Percentiles rank a stretch among this genome's conserved stretches.
Conservation (phyloP, 257 asterid genomes). For the Capsicum chinense region DNA sequence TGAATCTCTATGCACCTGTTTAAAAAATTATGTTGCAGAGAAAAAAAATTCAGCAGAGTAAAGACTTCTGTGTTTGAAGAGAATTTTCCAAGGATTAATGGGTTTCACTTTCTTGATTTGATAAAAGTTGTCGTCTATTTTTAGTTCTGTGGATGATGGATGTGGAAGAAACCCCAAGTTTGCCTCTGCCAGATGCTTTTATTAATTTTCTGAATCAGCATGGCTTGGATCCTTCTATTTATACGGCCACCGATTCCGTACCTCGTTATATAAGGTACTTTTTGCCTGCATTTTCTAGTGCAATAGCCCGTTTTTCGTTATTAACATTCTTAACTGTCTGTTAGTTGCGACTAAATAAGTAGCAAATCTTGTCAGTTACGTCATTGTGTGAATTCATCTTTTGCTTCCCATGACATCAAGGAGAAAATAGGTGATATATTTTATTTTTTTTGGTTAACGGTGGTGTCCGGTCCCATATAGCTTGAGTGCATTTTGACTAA, state of each 20-base stretch:
- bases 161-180: conserved; percentile 38
- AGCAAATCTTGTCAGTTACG: not conserved
- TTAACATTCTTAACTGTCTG: not conserved
- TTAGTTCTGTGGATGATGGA: conserved; percentile 34
- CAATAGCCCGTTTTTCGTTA: not conserved
- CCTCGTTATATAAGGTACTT: conserved; percentile 91
- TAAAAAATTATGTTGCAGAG: too few relatives aligned
- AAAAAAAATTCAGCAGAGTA: too few relatives aligned
- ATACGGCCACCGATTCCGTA: conserved; percentile 54
- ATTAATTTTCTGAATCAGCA: conserved; percentile 70
- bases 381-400: not conserved
- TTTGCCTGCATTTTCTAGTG: not conserved
- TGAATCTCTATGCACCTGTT: too few relatives aligned
- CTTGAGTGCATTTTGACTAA: not conserved
- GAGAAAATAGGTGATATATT: not conserved
- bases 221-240: conserved; percentile 81
- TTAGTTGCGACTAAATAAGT: not conserved
- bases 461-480: not conserved
- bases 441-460: not conserved
- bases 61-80: not conserved
- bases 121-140: not conserved
- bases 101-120: not conserved
- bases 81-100: not conserved
- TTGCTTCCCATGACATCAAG: not conserved
- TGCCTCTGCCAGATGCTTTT: conserved; percentile 75